These are phyloP conservation scores for Globisporangium cystogenes DNA, from an alignment of 352 stramenopile genomes.

Conservation along the genomic window DNA sequence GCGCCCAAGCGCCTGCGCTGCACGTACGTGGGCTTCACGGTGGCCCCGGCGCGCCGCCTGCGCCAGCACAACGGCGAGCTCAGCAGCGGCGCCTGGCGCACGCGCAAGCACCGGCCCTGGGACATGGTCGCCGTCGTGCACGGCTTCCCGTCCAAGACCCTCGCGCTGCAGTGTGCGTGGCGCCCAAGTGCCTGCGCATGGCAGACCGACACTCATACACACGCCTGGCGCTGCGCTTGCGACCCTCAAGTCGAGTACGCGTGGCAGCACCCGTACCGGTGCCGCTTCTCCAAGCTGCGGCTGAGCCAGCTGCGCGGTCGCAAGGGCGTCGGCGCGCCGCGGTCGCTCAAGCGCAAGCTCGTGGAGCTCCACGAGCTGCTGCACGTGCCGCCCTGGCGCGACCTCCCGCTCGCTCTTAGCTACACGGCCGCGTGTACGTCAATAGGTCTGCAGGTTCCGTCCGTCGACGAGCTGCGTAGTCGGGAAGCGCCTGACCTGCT, in stretches of 20 bases:
- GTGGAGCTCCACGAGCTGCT: conserved; percentile 64
- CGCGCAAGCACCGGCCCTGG: conserved; percentile 50
- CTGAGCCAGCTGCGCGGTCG: conserved; percentile 25
- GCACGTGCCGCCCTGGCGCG: conserved; percentile 44
- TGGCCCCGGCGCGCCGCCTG: conserved; percentile 46
- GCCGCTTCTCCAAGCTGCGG: conserved; percentile 41
- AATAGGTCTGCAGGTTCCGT: too few species aligned
- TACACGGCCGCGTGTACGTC: conserved; percentile 42
- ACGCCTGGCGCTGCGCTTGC: too few species aligned
- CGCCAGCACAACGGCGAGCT: conserved; percentile 77
- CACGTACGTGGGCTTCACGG: conserved; percentile 72
- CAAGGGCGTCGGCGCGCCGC: conserved; percentile 34
- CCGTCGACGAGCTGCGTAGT: too few species aligned
- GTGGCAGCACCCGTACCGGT: conserved; percentile 66
- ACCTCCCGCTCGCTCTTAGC: conserved; percentile 38
- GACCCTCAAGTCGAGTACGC: conserved; percentile 58
- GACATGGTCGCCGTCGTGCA: conserved; percentile 72
- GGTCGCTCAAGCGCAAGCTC: conserved; percentile 67
- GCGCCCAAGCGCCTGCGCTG: conserved; percentile 42
- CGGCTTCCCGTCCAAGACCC: conserved; percentile 70
- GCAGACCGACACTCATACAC: too few species aligned
- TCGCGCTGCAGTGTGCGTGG: conserved; percentile 72
- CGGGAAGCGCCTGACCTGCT: too few species aligned
- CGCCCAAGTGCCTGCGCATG: too few species aligned
- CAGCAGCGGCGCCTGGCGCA: conserved; percentile 56